Percentiles rank a stretch among this genome's conserved stretches.
Evolutionary conservation across 2,329 filamentous ascomycete genomes (phyloP).

Genomic region (Cercospora zeae-maydis): DNA sequence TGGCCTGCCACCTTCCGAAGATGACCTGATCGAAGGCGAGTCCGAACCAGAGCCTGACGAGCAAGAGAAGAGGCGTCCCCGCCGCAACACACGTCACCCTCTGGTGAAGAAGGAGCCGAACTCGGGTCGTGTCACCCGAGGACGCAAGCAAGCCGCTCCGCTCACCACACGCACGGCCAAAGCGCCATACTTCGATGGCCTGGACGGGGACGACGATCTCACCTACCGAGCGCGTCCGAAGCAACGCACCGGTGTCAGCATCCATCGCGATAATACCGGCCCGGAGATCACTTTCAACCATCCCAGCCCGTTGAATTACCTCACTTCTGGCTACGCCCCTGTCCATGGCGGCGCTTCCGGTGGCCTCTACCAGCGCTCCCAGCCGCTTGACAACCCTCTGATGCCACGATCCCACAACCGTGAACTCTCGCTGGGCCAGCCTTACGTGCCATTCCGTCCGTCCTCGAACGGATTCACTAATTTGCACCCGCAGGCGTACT

Average conservation of each 20-base stretch:
- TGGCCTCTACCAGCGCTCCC: background rate
- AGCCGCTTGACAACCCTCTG: slow-evolving; percentile 6
- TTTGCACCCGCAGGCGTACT: slow-evolving; percentile 1
- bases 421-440: slow-evolving; percentile 19
- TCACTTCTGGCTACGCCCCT: slow-evolving; percentile 20
- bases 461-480: slow-evolving; percentile 10
- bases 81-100: slow-evolving; percentile 24
- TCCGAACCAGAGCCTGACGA: slow-evolving; percentile 31
- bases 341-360: background rate
- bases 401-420: slow-evolving; percentile 14
- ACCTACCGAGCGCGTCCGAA: slow-evolving; percentile 32
- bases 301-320: slow-evolving; percentile 21
- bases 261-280: slow-evolving; percentile 42
- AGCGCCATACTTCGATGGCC: slow-evolving; percentile 15
- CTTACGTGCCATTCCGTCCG: slow-evolving; percentile 17
- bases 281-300: slow-evolving; percentile 36
- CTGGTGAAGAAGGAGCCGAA: slow-evolving; percentile 32
- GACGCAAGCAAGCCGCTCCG: slow-evolving; percentile 11
- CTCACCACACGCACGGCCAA: slow-evolving; percentile 10
- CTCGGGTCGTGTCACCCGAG: slow-evolving; percentile 24
- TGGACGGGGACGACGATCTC: slow-evolving; percentile 33
- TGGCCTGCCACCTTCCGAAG: slow-evolving; percentile 42
- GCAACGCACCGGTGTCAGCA: slow-evolving; percentile 40
- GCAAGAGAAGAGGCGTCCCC: slow-evolving; percentile 27
- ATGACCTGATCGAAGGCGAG: slow-evolving; percentile 35